Percentiles rank a stretch among this genome's conserved stretches.
phyloP scores from a whole-genome alignment of 2,329 filamentous ascomycete species.

The Lizonia empirigonia region DNA sequence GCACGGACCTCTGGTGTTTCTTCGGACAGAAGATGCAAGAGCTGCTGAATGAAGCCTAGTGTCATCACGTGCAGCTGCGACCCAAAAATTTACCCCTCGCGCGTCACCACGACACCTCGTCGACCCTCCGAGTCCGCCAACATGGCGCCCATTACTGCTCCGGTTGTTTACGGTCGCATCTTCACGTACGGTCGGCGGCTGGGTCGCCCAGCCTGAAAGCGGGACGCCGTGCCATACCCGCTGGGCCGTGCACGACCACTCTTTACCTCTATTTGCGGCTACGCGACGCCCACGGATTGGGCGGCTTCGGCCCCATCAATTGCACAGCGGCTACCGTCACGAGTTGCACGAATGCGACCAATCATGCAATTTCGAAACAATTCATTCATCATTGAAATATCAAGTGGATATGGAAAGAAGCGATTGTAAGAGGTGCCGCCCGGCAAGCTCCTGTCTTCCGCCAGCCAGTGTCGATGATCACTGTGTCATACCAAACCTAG shows the following conservation, averaged over 20 bases:
- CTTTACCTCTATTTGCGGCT: constrained; percentile 48
- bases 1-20: constrained; percentile 22
- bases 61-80: constrained; percentile 36
- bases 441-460: constrained; percentile 34
- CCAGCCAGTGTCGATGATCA: constrained; percentile 38
- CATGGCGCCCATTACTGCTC: constrained; percentile 15
- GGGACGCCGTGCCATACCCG: constrained; percentile 32
- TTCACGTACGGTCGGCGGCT: constrained; percentile 4
- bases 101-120: constrained; percentile 35
- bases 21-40: constrained; percentile 22
- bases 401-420: constrained; percentile 37
- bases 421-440: constrained; percentile 48
- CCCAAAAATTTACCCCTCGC: constrained; percentile 41
- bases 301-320: constrained; percentile 44
- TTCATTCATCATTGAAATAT: constrained; percentile 44
- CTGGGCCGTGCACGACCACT: constrained; percentile 44
- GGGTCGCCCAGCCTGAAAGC: constrained; percentile 16
- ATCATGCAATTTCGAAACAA: constrained; percentile 35
- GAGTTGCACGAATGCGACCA: constrained; percentile 36
- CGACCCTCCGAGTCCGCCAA: constrained; percentile 19
- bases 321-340: constrained; percentile 48
- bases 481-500: constrained; percentile 38
- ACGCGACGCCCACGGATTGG: constrained; percentile 50
- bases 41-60: constrained; percentile 23
- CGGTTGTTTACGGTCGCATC: constrained; percentile 1